A percentile compares a stretch with the other conserved stretches of the same genome.
Evolutionary conservation across 2,329 filamentous ascomycete genomes (phyloP).

Genomic region (Aspergillus clavatus): DNA sequence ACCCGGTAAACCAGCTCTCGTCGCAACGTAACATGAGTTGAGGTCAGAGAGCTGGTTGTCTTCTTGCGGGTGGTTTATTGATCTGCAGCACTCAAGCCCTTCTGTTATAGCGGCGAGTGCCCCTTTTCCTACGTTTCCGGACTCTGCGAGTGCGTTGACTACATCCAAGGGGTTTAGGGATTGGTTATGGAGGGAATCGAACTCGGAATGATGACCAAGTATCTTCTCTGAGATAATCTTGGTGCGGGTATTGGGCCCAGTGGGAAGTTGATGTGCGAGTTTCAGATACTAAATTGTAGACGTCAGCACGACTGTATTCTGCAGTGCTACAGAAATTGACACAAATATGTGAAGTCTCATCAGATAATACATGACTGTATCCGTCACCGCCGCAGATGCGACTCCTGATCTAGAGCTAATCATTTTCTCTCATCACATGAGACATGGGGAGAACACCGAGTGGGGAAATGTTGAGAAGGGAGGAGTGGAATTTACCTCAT

Average conservation of each 20-base stretch:
- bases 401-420: conserved; percentile 86
- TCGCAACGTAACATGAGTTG: conserved; percentile 39
- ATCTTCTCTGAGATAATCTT: conserved; percentile 28
- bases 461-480: conserved; percentile 1
- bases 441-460: conserved; percentile 15
- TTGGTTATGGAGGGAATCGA: conserved; percentile 49
- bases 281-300: conserved; percentile 29
- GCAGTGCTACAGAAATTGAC: conserved; percentile 13
- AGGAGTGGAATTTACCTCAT: conserved; percentile 36
- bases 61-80: conserved; percentile 28
- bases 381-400: conserved; percentile 58
- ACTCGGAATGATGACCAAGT: conserved; percentile 27
- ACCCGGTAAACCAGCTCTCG: conserved; percentile 56
- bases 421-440: conserved; percentile 48
- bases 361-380: conserved; percentile 55
- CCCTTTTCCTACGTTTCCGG: conserved; percentile 61
- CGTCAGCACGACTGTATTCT: conserved; percentile 25
- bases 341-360: conserved; percentile 34
- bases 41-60: conserved; percentile 26
- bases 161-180: conserved; percentile 61
- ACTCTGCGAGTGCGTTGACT: conserved; percentile 50
- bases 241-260: conserved; percentile 28
- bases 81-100: conserved; percentile 39
- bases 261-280: conserved; percentile 28
- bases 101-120: conserved; percentile 34